Base-by-base conservation (phyloP, 116 monocot species). In the Iris pallida region DNA sequence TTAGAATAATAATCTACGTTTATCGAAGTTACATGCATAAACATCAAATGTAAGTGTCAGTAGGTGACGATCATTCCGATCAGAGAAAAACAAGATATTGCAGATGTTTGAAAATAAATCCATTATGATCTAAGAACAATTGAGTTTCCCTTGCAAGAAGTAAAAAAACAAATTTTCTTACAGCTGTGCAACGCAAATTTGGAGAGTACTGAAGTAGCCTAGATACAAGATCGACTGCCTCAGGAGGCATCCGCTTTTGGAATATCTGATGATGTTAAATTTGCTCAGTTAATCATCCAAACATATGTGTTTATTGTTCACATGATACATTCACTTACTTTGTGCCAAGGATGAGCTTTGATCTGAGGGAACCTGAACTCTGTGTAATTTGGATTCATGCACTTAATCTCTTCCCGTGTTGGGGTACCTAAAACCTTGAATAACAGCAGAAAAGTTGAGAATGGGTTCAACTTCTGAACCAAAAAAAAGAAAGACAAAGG, bases 311-410 rank as follows among this genome's bases (percentile, higher is more conserved):
- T 43, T 9, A 53, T 42, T 30, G 3, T 4, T 8, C 16, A 5
- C 8, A 42, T 8, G 53, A 6, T 59, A 40, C 46, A 58, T 68
- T 63, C n/a, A 64, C 58, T 59, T 11, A 85, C 85, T 81, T 85
- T 85, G 72, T 76, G 78, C 85, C 81, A 85, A 42, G 85, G 75
- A 69, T 75, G 81, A 48, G 81, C 78, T 72, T 85, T 85, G 47
- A 85, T 85, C 67, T 85, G 81, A 53, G 85, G 85, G 75, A 81
- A 85, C 61, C 73, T 85, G 74, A 81, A 85, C 43, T 85, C 85
- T 42, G 85, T 81, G 53, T 85, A 81, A 57, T 75, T 81, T 63
- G 85, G 85, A 65, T 85, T 85, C 85, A 85, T 85, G 75, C 81
- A 85, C 55, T 78, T 81, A 20, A 85, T 85, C 57, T 85, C 85